A percentile compares a stretch with the other conserved stretches of the same genome.
Evolutionary conservation across 1,284 basidiomycete genomes (phyloP).

Genomic region (Pseudozyma sp.): DNA sequence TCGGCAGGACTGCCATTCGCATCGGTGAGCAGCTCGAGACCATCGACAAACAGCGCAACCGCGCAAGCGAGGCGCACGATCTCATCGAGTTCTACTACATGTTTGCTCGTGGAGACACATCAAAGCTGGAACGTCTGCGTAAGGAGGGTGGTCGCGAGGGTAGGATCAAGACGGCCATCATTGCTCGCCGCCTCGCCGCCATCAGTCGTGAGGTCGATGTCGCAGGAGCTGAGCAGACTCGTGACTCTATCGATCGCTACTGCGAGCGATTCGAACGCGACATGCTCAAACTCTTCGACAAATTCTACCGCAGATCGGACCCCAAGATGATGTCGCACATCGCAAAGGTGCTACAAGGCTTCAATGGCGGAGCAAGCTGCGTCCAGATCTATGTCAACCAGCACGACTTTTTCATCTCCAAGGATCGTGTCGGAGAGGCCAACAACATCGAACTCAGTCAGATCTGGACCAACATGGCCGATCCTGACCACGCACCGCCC

Average conservation of each 20-base stretch:
- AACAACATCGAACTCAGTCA: slow-evolving; percentile 74
- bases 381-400: slow-evolving; percentile 99
- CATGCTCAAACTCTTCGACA: slow-evolving; percentile 93
- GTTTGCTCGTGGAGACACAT: slow-evolving; percentile 85
- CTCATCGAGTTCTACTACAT: slow-evolving; percentile 96
- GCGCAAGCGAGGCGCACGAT: slow-evolving; percentile 93
- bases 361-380: slow-evolving; percentile 96
- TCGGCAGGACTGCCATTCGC: slow-evolving; percentile 91
- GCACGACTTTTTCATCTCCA: slow-evolving; percentile 77
- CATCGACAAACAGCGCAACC: slow-evolving; percentile 88
- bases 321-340: slow-evolving; percentile 99
- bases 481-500: slow-evolving; percentile 81
- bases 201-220: slow-evolving; percentile 88
- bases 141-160: slow-evolving; percentile 82
- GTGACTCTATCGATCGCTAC: slow-evolving; percentile 84
- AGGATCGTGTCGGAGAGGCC: slow-evolving; percentile 77
- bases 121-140: slow-evolving; percentile 80
- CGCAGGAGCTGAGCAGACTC: slow-evolving; percentile 58
- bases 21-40: slow-evolving; percentile 95
- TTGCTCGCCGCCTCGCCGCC: slow-evolving; percentile 85
- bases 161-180: slow-evolving; percentile 85
- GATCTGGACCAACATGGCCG: slow-evolving; percentile 77
- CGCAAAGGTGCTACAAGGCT: slow-evolving; percentile 93
- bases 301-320: slow-evolving; percentile 87
- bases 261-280: slow-evolving; percentile 99